Base-by-base conservation (phyloP, 306 rosid species). In the Cajanus cajan region DNA sequence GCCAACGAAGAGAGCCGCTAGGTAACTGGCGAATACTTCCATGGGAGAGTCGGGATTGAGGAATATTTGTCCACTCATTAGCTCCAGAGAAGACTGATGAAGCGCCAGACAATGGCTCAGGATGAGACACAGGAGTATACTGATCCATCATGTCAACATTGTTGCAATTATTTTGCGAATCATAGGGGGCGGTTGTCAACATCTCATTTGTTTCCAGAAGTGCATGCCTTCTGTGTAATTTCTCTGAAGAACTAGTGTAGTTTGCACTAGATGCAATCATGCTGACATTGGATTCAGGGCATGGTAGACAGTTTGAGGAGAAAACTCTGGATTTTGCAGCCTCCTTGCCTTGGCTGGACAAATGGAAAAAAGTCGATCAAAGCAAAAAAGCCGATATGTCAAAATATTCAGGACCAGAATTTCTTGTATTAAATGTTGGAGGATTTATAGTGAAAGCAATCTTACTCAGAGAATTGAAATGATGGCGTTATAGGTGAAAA, bases 401-500 rank as follows among this genome's bases (percentile, higher is more conserved):
- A 67, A 44, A 28, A 57, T 40, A 69, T 6, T 61, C 19, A 8
- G 43, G 62, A 71, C 47, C 33, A 40, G 54, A 55, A 24, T 55
- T 15, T 51, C 70, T 70, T 68, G 68, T 57, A 78, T 37, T 11
- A 79, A 72, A 36, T 37, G 43, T 37, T 7, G 16, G 45, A 55
- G 13, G 51, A 45, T 25, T 73, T 66, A 44, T 51, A 48, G 48
- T 62, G 21, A 41, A 45, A 76, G 61, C 34, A 73, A 58, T 47
- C 90, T 82, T 88, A 91, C 96, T 79, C 80, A 4, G 86, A 85
- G 74, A 82, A 82, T 51, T 85, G 84, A 52, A 89, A 68, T 25
- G 82, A 77, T 21, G 94, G 88, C 7, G 93, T 83, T 66, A 68
- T 19, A 12, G 89, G 91, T 4, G 87, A 65, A 80, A 82, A 79